phyloP scores from a whole-genome alignment of 306 rosid genomes.

The Vigna mungo region DNA sequence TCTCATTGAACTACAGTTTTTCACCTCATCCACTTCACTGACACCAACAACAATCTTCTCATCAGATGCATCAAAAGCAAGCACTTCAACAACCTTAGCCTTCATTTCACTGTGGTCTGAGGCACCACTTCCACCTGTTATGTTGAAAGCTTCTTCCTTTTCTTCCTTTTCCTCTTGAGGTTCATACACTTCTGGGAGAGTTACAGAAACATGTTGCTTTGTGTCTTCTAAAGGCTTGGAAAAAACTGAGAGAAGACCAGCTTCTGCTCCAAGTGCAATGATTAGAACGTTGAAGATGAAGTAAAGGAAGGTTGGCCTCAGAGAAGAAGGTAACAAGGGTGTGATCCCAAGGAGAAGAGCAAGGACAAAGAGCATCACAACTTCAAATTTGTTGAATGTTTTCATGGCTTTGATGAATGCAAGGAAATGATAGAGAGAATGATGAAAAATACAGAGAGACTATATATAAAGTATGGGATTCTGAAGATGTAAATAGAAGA shows the following conservation, averaged over 20 bases:
- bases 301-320: constrained; percentile 65
- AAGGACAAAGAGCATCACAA: constrained; percentile 56
- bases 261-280: constrained; percentile 75
- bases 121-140: neutral
- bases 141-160: neutral
- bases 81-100: constrained; percentile 44
- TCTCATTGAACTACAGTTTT: constrained; percentile 65
- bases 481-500: constrained; percentile 52
- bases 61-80: constrained; percentile 55
- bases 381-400: constrained; percentile 60
- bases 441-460: constrained; percentile 29
- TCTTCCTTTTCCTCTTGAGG: constrained; percentile 24
- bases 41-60: constrained; percentile 36
- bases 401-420: constrained; percentile 48
- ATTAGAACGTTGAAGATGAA: constrained; percentile 70
- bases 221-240: constrained; percentile 56
- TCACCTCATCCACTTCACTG: constrained; percentile 47
- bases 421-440: neutral
- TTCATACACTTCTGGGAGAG: constrained; percentile 40
- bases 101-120: constrained; percentile 40
- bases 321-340: constrained; percentile 70
- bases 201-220: constrained; percentile 32
- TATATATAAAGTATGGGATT: constrained; percentile 33
- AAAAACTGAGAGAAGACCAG: constrained; percentile 69
- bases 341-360: constrained; percentile 66